Base-by-base conservation (phyloP, 2,329 filamentous ascomycete species). In the Sarocladium brachiariae region DNA sequence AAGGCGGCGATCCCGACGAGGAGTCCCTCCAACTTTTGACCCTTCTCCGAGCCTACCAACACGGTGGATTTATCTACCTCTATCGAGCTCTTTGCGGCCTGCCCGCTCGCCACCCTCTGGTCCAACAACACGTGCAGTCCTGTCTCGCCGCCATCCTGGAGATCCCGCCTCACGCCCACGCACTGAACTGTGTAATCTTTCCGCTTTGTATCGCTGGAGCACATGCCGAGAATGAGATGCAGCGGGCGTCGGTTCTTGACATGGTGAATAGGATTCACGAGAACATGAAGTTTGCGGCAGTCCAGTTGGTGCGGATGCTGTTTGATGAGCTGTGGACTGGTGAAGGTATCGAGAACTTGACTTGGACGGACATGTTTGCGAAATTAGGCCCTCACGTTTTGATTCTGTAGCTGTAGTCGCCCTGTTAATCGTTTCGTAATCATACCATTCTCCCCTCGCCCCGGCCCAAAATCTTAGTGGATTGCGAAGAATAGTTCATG, bases 61-160 rank as follows among this genome's bases (percentile, higher is more conserved):
- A 70, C 25, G 59, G 67, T 0, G 70, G 67, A 0, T 63, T 70
- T 5, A 67, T 73, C 6, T 72, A 70, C 51, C 58, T 72, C 1
- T 73, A 73, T 49, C 60, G 70, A 31, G 69, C 68, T 16, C 58
- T 73, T 2, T 71, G 69, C 49, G 63, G 66, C 1, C 57, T 73
- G 3, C 62, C 68, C 2, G 61, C 65, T 2, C 59, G 58, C 2
- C 69, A 73, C 51, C 60, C 58, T 2, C 58, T 71, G 0, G 70
- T 73, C 0, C 70, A 73, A 19, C 63, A 70, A 31, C 59, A 68
- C 23, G 65, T 70, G 0, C 58, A 63, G 4, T 61, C 62, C 1
- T 69, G 65, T 10, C 61, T 71, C 4, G 63, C 65, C 8, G 62
- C 66, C 10, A 65, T 69, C 14, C 63, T 65, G 4, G 67, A 68